A percentile compares a stretch with the other conserved stretches of the same genome.
Evolutionary conservation across 805 yeast species (phyloP).

Genomic region (Debaryomyces prosopidis): DNA sequence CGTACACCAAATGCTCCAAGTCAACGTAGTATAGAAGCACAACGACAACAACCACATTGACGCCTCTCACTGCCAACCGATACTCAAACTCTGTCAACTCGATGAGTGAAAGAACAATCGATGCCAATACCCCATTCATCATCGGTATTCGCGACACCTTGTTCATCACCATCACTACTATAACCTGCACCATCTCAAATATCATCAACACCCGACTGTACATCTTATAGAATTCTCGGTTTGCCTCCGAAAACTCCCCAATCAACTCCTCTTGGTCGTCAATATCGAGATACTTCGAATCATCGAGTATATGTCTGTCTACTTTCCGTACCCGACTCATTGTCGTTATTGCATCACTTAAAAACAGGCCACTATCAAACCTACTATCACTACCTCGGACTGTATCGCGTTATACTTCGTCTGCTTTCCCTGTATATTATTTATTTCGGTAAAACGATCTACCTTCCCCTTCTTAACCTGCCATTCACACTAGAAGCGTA

Average conservation of each 20-base stretch:
- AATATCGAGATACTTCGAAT: constrained; percentile 1
- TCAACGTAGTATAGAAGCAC: not conserved
- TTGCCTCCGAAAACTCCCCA: constrained; percentile 5
- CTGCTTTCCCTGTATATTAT: too few species aligned
- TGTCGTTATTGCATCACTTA: not conserved
- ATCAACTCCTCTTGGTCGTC: constrained; percentile 9
- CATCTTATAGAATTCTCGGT: constrained; percentile 2
- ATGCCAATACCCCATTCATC: not conserved
- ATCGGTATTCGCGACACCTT: not conserved
- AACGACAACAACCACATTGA: not conserved
- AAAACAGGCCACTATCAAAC: too few species aligned
- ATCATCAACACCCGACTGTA: constrained; percentile 1
- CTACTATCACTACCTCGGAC: too few species aligned
- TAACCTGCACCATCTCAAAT: constrained; percentile 1
- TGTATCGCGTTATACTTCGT: too few species aligned
- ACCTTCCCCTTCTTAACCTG: too few species aligned
- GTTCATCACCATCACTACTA: not conserved
- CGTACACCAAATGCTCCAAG: not conserved
- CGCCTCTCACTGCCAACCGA: not conserved
- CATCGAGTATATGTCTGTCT: constrained; percentile 13
- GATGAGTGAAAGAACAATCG: constrained; percentile 4
- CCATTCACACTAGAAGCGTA: too few species aligned
- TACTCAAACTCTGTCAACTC: not conserved
- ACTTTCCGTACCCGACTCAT: constrained; percentile 8
- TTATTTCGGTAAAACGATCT: too few species aligned